These are phyloP conservation scores for Hysterium pulicare DNA, from an alignment of 2,329 filamentous ascomycete species.

Conservation along the genomic window DNA sequence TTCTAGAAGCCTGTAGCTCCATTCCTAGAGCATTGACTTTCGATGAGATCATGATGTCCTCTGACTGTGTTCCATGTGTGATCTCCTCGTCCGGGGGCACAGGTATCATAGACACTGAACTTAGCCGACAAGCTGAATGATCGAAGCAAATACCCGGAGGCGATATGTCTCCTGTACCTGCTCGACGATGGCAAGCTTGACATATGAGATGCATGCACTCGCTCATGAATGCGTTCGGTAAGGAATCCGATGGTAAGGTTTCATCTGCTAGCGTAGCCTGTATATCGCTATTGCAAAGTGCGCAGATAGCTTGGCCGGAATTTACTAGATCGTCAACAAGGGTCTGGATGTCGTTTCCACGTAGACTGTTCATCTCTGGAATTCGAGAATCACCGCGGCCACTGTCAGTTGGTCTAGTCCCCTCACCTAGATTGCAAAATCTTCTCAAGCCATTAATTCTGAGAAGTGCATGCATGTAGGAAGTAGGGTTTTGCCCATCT, in stretches of 20 bases:
- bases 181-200: background rate
- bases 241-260: no score
- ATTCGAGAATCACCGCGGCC: background rate
- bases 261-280: background rate
- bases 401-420: background rate
- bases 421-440: conserved; percentile 45
- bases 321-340: background rate
- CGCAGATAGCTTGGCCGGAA: background rate
- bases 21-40: conserved; percentile 36
- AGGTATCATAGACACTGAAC: background rate
- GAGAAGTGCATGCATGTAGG: conserved; percentile 43
- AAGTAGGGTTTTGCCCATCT: conserved; percentile 1
- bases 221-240: background rate
- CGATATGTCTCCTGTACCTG: background rate
- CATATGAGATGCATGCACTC: background rate
- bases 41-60: no score
- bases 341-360: background rate
- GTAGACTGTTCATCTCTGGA: background rate
- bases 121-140: background rate
- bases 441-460: conserved; percentile 46
- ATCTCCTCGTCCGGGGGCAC: background rate
- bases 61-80: no score
- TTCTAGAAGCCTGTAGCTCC: conserved; percentile 24
- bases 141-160: background rate
- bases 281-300: background rate